Percentiles rank a stretch among this genome's conserved stretches.
phyloP scores from a whole-genome alignment of 2,329 filamentous ascomycete species.

The Xylaria sp. region DNA sequence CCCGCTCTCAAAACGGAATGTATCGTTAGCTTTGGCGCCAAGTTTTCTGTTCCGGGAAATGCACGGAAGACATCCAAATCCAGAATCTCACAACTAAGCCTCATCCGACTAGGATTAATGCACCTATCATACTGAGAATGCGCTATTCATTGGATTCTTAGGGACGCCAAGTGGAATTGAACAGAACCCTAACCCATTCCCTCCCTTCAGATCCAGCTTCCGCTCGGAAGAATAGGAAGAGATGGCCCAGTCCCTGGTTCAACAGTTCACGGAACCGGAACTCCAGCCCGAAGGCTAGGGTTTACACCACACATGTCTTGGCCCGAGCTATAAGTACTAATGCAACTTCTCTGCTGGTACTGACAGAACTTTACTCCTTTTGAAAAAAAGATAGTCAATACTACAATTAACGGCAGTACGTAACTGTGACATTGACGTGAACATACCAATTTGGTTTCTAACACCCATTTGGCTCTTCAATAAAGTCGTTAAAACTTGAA shows the following conservation, averaged over 20 bases:
- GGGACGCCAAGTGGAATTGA: neutral
- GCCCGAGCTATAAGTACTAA: neutral
- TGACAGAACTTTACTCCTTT: neutral
- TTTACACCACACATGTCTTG: neutral
- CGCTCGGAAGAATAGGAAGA: neutral
- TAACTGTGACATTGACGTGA: neutral
- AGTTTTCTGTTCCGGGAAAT: constrained; percentile 29
- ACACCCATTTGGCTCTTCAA: neutral
- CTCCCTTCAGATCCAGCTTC: neutral
- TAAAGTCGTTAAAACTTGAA: too few relatives aligned
- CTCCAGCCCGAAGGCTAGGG: neutral
- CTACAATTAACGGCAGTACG: neutral
- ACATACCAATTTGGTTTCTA: neutral
- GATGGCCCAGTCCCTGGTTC: too few relatives aligned
- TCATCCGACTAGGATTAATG: constrained; percentile 14
- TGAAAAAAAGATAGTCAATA: neutral
- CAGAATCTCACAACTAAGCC: constrained; percentile 7
- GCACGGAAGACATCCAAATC: constrained; percentile 22
- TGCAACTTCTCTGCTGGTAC: neutral
- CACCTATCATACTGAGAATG: constrained; percentile 30
- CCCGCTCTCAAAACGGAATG: constrained; percentile 31
- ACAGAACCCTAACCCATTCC: neutral
- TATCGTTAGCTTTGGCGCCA: constrained; percentile 16
- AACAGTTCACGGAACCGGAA: neutral
- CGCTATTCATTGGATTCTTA: neutral